These are phyloP conservation scores for Cinchona pubescens DNA, from an alignment of 257 asterid species.

Conservation along the genomic window DNA sequence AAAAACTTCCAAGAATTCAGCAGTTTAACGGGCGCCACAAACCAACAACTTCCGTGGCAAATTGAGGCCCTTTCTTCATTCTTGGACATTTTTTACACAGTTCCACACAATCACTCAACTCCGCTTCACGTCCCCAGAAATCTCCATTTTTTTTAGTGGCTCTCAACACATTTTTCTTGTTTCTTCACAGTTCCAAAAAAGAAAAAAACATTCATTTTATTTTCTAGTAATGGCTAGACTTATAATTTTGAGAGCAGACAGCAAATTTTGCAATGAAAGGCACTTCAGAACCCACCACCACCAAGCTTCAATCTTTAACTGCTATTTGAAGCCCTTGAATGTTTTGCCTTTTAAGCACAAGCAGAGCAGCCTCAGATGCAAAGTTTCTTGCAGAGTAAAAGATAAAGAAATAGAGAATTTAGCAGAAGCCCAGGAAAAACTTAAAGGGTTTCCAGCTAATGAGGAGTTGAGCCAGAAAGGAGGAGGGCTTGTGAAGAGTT, in stretches of 20 bases:
- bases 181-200: too few species aligned
- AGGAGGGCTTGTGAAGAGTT: slow-evolving; percentile 18
- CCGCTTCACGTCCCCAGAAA: neutral
- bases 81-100: slow-evolving; percentile 1
- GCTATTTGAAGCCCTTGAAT: slow-evolving; percentile 25
- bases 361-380: slow-evolving; percentile 27
- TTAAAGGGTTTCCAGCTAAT: slow-evolving; percentile 42
- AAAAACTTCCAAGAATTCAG: neutral
- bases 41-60: slow-evolving; percentile 50
- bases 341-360: slow-evolving; percentile 30
- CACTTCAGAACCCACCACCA: slow-evolving; percentile 24
- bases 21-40: slow-evolving; percentile 35
- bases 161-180: neutral
- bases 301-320: slow-evolving; percentile 35
- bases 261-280: slow-evolving; percentile 27
- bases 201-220: too few species aligned
- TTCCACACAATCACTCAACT: neutral
- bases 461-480: slow-evolving; percentile 44
- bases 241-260: slow-evolving; percentile 40
- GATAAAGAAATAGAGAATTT: slow-evolving; percentile 52
- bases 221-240: slow-evolving; percentile 36
- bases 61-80: slow-evolving; percentile 34
- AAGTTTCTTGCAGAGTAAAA: slow-evolving; percentile 63
- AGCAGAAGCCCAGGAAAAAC: slow-evolving; percentile 31
- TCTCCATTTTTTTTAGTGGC: slow-evolving; percentile 2